These are phyloP conservation scores for Hymenoscyphus fraxineus DNA, from an alignment of 2,329 filamentous ascomycete species.

Conservation along the genomic window DNA sequence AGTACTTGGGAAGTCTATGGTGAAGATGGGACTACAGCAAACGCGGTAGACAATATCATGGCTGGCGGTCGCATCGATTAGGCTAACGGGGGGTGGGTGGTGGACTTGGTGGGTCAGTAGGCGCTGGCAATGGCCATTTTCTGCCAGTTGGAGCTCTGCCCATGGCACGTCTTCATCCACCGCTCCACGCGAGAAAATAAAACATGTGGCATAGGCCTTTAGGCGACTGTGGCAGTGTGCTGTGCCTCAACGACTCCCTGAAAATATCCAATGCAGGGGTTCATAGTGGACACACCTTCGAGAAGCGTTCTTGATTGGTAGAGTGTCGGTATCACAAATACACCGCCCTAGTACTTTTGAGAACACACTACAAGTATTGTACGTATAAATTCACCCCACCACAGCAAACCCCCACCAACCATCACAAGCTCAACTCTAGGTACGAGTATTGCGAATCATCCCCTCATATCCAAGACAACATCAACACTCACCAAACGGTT, in stretches of 20 bases:
- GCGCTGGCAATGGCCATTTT: background rate
- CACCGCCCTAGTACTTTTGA: background rate
- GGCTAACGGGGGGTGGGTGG: background rate
- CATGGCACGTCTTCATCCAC: background rate
- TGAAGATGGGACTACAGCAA: conserved; percentile 15
- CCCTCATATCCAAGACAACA: background rate
- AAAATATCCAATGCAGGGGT: background rate
- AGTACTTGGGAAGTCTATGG: conserved; percentile 23
- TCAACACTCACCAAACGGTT: background rate
- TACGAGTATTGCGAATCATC: background rate
- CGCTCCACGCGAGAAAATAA: no score
- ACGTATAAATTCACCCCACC: background rate
- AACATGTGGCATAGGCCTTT: background rate
- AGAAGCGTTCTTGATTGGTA: background rate
- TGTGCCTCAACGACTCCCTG: background rate
- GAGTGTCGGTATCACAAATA: background rate
- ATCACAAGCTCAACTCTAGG: background rate
- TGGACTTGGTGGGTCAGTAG: conserved; percentile 1
- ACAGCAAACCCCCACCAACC: background rate
- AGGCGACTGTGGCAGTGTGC: background rate
- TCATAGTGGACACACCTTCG: background rate
- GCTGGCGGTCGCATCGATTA: background rate
- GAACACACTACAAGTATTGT: background rate
- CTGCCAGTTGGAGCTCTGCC: background rate
- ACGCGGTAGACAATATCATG: background rate